These are phyloP conservation scores for Lavandula angustifolia DNA, from an alignment of 257 asterid species.

Conservation along the genomic window DNA sequence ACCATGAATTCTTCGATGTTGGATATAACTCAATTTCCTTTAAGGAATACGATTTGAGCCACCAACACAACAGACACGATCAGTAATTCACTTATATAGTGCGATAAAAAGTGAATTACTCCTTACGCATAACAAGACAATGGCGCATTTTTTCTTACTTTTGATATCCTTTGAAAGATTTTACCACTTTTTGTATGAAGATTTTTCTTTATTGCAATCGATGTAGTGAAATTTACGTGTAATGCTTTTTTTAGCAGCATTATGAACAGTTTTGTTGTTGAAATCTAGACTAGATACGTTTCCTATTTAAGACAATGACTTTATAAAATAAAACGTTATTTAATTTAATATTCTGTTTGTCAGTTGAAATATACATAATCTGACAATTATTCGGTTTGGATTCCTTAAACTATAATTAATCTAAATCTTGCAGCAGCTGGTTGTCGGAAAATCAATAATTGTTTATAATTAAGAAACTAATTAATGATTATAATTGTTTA, in stretches of 20 bases:
- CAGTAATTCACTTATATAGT: too few relatives aligned
- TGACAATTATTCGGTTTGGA: background rate
- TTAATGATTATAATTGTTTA: too few relatives aligned
- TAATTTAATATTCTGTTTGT: background rate
- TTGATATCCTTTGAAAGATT: background rate
- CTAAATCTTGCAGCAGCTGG: background rate
- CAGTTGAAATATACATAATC: background rate
- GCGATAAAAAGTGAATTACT: background rate
- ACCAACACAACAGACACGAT: too few relatives aligned
- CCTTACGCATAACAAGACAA: constrained; percentile 17
- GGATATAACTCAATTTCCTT: too few relatives aligned
- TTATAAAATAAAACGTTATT: background rate
- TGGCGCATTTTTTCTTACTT: constrained; percentile 7
- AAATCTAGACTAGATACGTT: background rate
- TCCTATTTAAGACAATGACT: background rate
- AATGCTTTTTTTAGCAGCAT: background rate
- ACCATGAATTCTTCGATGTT: too few relatives aligned
- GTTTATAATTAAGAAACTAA: constrained; percentile 22
- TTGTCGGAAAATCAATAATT: constrained; percentile 26
- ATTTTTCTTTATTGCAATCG: background rate
- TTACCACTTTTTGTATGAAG: background rate
- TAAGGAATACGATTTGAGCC: too few relatives aligned
- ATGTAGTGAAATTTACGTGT: background rate
- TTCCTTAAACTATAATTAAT: background rate
- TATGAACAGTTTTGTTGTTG: constrained; percentile 19